phyloP scores from a whole-genome alignment of 768 basidiomycete genomes.

The Tephrocybe sp. region DNA sequence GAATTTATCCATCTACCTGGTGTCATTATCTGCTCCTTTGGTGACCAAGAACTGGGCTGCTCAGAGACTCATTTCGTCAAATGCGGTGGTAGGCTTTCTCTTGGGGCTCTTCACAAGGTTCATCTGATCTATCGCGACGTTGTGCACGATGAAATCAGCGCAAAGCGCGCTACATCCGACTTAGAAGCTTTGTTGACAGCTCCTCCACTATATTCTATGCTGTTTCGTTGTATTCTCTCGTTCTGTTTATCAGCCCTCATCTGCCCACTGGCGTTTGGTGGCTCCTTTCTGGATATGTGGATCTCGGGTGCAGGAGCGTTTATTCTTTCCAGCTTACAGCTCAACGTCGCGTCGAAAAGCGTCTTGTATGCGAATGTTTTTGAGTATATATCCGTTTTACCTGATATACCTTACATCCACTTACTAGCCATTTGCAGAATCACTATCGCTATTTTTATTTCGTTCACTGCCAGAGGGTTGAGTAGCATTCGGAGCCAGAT shows the following conservation, averaged over 20 bases:
- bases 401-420: constrained; percentile 22
- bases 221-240: constrained; percentile 63
- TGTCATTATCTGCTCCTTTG: constrained; percentile 85
- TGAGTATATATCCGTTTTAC: constrained; percentile 48
- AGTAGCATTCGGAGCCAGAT: constrained; percentile 73
- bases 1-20: constrained; percentile 87
- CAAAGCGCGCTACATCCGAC: constrained; percentile 64
- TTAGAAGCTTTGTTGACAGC: constrained; percentile 62
- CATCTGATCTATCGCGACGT: constrained; percentile 85
- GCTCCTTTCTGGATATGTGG: constrained; percentile 83
- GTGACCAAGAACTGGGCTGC: constrained; percentile 84
- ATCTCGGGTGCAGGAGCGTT: constrained; percentile 70
- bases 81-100: constrained; percentile 69
- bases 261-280: constrained; percentile 83
- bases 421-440: constrained; percentile 45
- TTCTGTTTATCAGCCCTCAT: constrained; percentile 75
- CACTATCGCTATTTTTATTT: constrained; percentile 77
- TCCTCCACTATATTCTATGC: constrained; percentile 60
- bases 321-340: constrained; percentile 66
- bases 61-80: constrained; percentile 90
- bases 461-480: constrained; percentile 77
- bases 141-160: constrained; percentile 90
- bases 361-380: constrained; percentile 88
- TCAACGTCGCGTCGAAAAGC: constrained; percentile 71
- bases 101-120: constrained; percentile 82